These are phyloP conservation scores for Fusarium sublunatum DNA, from an alignment of 2,329 filamentous ascomycete species.

Conservation along the genomic window DNA sequence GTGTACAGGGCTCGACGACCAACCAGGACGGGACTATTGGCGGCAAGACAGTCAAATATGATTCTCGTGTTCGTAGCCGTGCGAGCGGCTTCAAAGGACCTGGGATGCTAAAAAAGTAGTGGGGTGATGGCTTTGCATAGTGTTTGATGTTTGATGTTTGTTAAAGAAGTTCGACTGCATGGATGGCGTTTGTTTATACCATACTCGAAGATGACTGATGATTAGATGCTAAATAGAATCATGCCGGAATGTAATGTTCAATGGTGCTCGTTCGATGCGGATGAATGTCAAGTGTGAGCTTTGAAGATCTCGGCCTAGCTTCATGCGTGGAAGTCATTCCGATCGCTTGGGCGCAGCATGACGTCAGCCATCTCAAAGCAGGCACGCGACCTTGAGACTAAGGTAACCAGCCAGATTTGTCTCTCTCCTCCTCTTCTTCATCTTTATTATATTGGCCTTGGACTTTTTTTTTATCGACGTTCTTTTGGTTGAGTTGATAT, in stretches of 20 bases:
- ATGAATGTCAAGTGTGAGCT: too few relatives aligned
- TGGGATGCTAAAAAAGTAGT: constrained; percentile 29
- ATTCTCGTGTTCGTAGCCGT: constrained; percentile 37
- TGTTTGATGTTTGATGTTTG: not conserved
- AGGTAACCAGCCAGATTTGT: not conserved
- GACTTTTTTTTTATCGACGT: not conserved
- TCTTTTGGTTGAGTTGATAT: constrained; percentile 5
- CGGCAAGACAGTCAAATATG: constrained; percentile 28
- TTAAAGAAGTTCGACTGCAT: not conserved
- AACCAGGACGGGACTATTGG: constrained; percentile 35
- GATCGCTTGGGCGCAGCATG: constrained; percentile 24
- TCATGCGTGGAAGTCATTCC: constrained; percentile 5
- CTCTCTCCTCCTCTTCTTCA: not conserved
- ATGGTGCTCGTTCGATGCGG: too few relatives aligned
- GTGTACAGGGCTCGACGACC: constrained; percentile 38
- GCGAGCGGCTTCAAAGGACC: constrained; percentile 30
- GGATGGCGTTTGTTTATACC: not conserved
- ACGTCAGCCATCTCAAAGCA: constrained; percentile 28
- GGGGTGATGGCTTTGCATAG: not conserved
- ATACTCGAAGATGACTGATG: not conserved
- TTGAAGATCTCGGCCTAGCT: not conserved
- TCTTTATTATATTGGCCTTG: not conserved
- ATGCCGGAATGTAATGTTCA: not conserved
- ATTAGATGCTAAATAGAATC: constrained; percentile 9
- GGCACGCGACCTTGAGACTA: constrained; percentile 24